Percentiles rank a stretch among this genome's conserved stretches.
These are phyloP conservation scores for Neospermospora avenae DNA, from an alignment of 2,329 filamentous ascomycete species.

Conservation along the genomic window DNA sequence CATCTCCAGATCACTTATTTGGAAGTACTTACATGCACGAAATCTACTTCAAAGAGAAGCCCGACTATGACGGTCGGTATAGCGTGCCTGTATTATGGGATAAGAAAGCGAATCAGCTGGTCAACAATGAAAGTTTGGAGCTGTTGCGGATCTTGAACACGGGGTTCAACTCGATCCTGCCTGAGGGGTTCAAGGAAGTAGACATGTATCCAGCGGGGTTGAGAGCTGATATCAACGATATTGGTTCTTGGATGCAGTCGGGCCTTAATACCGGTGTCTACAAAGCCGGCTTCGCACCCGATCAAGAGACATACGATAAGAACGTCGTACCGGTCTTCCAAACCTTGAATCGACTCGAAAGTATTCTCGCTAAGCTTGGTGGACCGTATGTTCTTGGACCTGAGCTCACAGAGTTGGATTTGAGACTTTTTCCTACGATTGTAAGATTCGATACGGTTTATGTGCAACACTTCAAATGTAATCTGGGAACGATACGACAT, in stretches of 20 bases:
- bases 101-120: slow-evolving; percentile 61
- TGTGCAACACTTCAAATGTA: slow-evolving; percentile 62
- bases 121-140: slow-evolving; percentile 77
- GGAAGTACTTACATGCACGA: slow-evolving; percentile 59
- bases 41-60: slow-evolving; percentile 62
- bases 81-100: slow-evolving; percentile 67
- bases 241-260: slow-evolving; percentile 76
- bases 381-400: slow-evolving; percentile 66
- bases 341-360: slow-evolving; percentile 72
- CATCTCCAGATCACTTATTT: slow-evolving; percentile 59
- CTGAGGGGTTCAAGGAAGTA: slow-evolving; percentile 40
- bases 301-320: slow-evolving; percentile 75
- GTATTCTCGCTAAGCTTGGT: slow-evolving; percentile 50
- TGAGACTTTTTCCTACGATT: slow-evolving; percentile 64
- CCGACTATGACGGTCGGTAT: slow-evolving; percentile 62
- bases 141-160: slow-evolving; percentile 77
- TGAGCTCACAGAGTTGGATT: slow-evolving; percentile 73
- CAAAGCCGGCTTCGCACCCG: slow-evolving; percentile 77
- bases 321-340: slow-evolving; percentile 69
- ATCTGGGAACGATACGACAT: slow-evolving; percentile 41
- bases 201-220: slow-evolving; percentile 50
- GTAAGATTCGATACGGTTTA: slow-evolving; percentile 66
- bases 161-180: slow-evolving; percentile 42
- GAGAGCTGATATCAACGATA: slow-evolving; percentile 62
- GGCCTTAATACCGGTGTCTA: slow-evolving; percentile 66